Evolutionary conservation across 768 basidiomycete genomes (phyloP), one percentile per base, ranked within the genome.

Genomic region (Pulveroboletus sp.): DNA sequence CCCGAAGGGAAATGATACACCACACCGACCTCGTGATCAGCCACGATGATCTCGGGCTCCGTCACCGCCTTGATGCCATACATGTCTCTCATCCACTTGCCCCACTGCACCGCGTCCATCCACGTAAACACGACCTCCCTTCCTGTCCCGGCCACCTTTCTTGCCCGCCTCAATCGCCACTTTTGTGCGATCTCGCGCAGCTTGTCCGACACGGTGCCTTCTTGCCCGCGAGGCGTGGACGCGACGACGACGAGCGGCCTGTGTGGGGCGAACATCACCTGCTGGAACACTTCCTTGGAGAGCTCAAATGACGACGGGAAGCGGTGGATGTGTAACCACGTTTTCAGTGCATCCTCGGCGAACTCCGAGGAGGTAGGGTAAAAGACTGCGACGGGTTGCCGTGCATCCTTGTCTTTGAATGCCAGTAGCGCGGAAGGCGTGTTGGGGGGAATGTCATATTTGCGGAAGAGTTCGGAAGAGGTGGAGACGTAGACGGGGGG

Each of bases 101-200:
- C 76, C 93, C 95, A 97, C 67, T 76, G 79, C 22, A 81, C 82
- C 2, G 74, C 79, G 61, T 99, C 91, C 81, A 96, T 93, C 85
- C 86, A 93, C 9, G 85, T 77, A 68, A 93, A 96, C 42, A 93
- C 79, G 0, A 95, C 85, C 36, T 82, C 77, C 30, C 76, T 68
- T 35, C 27, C 27, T 29, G 27, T n/a, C n/a, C n/a, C n/a, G n/a
- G n/a, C n/a, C n/a, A n/a, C n/a, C n/a, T n/a, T n/a, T n/a, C n/a
- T n/a, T n/a, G n/a, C n/a, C n/a, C n/a, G n/a, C n/a, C n/a, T n/a
- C n/a, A n/a, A 43, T 51, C 77, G 76, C 91, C 84, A 93, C 57
- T 73, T 78, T 58, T 69, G 72, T 1, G 77, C 83, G 6, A 85
- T 71, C 53, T 78, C 77, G 23, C 59, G 70, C 13, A 85, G 63